Conservation (phyloP, 2,329 filamentous ascomycete genomes). For the Xylariaceae sp. region DNA sequence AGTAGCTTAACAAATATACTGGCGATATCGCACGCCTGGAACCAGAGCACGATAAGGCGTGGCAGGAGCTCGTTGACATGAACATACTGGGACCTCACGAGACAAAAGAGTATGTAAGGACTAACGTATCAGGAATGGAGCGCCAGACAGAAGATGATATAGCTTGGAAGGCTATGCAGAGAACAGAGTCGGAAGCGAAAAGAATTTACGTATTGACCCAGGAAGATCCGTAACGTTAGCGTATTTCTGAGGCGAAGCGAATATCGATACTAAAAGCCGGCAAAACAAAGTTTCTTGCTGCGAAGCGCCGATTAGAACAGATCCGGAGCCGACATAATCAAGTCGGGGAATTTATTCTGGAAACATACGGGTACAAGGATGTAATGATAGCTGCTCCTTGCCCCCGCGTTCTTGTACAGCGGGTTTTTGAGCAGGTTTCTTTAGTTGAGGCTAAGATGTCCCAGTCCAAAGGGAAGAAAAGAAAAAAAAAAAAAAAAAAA, state of each 20-base stretch:
- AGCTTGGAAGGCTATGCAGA: conserved; percentile 23
- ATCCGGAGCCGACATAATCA: conserved; percentile 25
- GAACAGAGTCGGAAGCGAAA: conserved; percentile 15
- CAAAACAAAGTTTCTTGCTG: conserved; percentile 17
- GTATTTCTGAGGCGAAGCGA: conserved; percentile 11
- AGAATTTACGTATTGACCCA: not conserved
- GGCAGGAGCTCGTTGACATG: conserved; percentile 38
- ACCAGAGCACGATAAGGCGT: conserved; percentile 32
- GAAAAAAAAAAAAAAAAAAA: no score
- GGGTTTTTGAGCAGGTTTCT: conserved; percentile 35
- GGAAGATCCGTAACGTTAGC: conserved; percentile 5
- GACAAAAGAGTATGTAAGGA: conserved; percentile 16
- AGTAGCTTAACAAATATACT: conserved; percentile 1
- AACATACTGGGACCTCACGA: conserved; percentile 33
- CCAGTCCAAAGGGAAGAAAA: not conserved
- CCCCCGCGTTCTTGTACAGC: conserved; percentile 28
- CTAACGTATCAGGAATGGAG: conserved; percentile 1
- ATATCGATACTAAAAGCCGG: conserved; percentile 18
- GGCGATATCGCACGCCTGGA: conserved; percentile 25
- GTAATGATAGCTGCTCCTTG: conserved; percentile 20
- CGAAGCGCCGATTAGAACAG: conserved; percentile 20
- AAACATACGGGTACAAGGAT: conserved; percentile 7
- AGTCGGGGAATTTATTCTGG: conserved; percentile 20
- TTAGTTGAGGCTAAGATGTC: conserved; percentile 33
- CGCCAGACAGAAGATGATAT: conserved; percentile 13